A percentile compares a stretch with the other conserved stretches of the same genome.
Evolutionary conservation across 495 filamentous ascomycete genomes (phyloP).

Genomic region (Evernia prunastri): DNA sequence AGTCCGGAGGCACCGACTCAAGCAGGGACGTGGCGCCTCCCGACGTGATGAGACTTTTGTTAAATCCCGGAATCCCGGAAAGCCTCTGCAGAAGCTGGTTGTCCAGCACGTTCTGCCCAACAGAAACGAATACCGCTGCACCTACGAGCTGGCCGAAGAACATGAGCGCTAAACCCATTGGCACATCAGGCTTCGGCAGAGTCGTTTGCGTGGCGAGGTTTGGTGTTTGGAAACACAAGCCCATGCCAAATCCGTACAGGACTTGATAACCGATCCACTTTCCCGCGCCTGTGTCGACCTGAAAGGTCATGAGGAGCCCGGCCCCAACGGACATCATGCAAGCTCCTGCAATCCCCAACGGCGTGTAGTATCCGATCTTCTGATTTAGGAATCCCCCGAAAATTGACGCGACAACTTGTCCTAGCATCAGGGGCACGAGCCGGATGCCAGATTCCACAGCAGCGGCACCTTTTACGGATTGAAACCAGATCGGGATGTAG

Average conservation of each 20-base stretch:
- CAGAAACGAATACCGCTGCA: not conserved
- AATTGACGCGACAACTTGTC: conserved; percentile 33
- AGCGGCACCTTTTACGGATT: conserved; percentile 43
- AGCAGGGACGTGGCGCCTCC: not conserved
- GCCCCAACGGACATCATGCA: not conserved
- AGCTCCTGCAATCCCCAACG: not conserved
- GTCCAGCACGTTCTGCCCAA: not conserved
- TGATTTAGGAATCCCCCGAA: not conserved
- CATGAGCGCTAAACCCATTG: not conserved
- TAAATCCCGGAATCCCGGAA: not conserved
- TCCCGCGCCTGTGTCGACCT: too few relatives aligned
- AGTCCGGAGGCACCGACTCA: not conserved
- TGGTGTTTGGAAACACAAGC: not conserved
- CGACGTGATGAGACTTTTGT: not conserved
- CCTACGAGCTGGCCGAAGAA: not conserved
- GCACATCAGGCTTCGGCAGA: not conserved
- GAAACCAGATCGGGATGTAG: conserved; percentile 69
- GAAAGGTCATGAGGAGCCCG: not conserved
- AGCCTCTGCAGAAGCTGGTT: not conserved
- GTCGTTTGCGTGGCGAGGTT: not conserved
- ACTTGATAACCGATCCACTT: not conserved
- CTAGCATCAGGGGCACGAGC: conserved; percentile 38
- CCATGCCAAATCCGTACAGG: not conserved
- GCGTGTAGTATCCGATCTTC: not conserved
- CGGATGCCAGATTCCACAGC: conserved; percentile 34